Base-by-base conservation (phyloP, 2,329 filamentous ascomycete genomes). In the Chrysoporthe cubensis region DNA sequence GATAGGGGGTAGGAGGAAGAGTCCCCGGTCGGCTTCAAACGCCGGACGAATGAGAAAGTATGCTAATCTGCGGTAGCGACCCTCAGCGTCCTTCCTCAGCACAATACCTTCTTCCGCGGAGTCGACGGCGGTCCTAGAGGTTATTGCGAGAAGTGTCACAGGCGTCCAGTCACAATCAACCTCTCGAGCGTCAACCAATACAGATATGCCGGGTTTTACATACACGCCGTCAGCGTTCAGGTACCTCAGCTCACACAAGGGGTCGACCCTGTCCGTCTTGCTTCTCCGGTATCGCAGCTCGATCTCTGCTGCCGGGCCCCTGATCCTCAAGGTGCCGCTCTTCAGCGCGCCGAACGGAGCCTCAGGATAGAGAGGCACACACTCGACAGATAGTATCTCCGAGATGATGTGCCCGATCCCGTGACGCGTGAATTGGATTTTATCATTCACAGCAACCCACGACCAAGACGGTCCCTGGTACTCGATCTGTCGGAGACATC, bases 131-230 rank as follows among this genome's bases (percentile, higher is more conserved):
- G 37, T 40, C 37, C 37, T 7, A 40, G 48, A 32, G 21, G 2
- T 2, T 5, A 52, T 14, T 1, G 4, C 4, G 4, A 54, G 2
- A 5, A 34, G 9, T 16, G 50, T 54, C 50, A 34, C 50, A 6
- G 13, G 21, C 50, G 50, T 13, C 26, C 26, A 14, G 11, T 54
- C 21, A 14, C 26, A 5, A 0, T 7, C 7, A 6, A 14, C 11
- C 11, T 54, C 50, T 13, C 1, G 0, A n/a, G 7, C 3, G 7
- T 54, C 50, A 2, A 26, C 11, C 14, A 8, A 2, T 16, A 2
- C 2, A 5, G 14, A 54, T 2, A 3, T 2, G 1, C 3, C 1
- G 1, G 32, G 21, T 21, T 32, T 13, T 2, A 32, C 4, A 2
- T 16, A 2, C 50, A 21, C 3, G 9, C 2, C 26, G 4, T 16